A percentile compares a stretch with the other conserved stretches of the same genome.
phyloP scores from a whole-genome alignment of 169 alveolate genomes.

The Theileria orientalis region DNA sequence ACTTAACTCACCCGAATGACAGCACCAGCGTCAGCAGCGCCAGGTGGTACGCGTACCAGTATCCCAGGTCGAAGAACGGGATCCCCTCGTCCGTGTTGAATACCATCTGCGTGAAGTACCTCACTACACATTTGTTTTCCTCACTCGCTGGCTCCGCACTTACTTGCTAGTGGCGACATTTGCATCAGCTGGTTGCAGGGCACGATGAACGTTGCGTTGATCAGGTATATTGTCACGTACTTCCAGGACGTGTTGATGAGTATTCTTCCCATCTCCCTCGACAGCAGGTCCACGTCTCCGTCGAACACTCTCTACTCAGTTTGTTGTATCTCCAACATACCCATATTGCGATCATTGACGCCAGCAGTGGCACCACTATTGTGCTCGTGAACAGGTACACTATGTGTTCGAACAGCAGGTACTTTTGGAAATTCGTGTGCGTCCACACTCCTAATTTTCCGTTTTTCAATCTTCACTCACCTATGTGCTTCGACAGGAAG shows the following conservation, averaged over 20 bases:
- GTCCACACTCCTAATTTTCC: slow-evolving; percentile 55
- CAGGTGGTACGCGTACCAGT: slow-evolving; percentile 80
- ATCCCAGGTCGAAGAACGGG: slow-evolving; percentile 75
- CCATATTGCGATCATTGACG: slow-evolving; percentile 68
- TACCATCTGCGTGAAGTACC: slow-evolving; percentile 18
- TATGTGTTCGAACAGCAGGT: slow-evolving; percentile 57
- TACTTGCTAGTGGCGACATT: slow-evolving; percentile 48
- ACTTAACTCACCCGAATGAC: slow-evolving; percentile 66
- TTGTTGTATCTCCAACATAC: slow-evolving; percentile 1
- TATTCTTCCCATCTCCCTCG: slow-evolving; percentile 54
- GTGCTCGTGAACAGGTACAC: slow-evolving; percentile 59
- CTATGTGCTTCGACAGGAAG: slow-evolving; percentile 43
- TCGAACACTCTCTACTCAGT: slow-evolving; percentile 43
- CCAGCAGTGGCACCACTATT: slow-evolving; percentile 59
- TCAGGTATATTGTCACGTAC: slow-evolving; percentile 52
- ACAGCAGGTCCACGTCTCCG: slow-evolving; percentile 55
- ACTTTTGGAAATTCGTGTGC: slow-evolving; percentile 54
- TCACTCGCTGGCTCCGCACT: not conserved
- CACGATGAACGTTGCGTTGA: slow-evolving; percentile 60
- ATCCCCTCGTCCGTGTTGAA: slow-evolving; percentile 52
- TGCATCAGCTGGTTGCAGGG: slow-evolving; percentile 63
- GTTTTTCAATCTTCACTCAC: not conserved
- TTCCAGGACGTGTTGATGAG: slow-evolving; percentile 62
- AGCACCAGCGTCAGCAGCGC: slow-evolving; percentile 71
- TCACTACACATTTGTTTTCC: not conserved